Percentiles rank a stretch among this genome's conserved stretches.
Conservation (phyloP, 768 basidiomycete species). For the Mycena vulgaris region DNA sequence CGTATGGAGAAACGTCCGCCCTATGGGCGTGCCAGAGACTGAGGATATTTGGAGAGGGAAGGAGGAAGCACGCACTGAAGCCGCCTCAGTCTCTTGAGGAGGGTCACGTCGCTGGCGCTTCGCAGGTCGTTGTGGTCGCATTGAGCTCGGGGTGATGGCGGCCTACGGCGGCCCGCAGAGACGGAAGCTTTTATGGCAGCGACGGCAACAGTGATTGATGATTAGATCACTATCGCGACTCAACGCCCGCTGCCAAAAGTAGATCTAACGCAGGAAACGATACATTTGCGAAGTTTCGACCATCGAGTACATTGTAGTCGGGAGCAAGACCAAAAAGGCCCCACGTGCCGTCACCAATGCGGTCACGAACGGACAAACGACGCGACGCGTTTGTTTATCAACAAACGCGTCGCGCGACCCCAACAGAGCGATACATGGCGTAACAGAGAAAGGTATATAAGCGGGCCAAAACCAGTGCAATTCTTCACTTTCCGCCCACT, state of each 20-base stretch:
- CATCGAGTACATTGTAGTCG: background rate
- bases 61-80: no score
- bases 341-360: background rate
- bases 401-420: background rate
- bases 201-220: background rate
- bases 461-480: background rate
- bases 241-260: slow-evolving; percentile 18
- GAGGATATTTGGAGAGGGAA: no score
- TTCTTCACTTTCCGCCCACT: background rate
- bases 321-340: background rate
- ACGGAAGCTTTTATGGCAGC: no score
- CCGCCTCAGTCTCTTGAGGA: no score
- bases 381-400: slow-evolving; percentile 1
- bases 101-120: slow-evolving; percentile 21
- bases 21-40: background rate
- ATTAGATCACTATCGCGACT: background rate
- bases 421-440: background rate
- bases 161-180: background rate
- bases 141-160: background rate
- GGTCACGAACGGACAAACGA: background rate
- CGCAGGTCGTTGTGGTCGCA: slow-evolving; percentile 14
- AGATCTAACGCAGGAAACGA: slow-evolving; percentile 1
- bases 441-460: background rate
- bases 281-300: background rate
- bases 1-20: background rate